Base-by-base conservation (phyloP, 805 yeast genomes). In the Wickerhamomyces ciferrii region DNA sequence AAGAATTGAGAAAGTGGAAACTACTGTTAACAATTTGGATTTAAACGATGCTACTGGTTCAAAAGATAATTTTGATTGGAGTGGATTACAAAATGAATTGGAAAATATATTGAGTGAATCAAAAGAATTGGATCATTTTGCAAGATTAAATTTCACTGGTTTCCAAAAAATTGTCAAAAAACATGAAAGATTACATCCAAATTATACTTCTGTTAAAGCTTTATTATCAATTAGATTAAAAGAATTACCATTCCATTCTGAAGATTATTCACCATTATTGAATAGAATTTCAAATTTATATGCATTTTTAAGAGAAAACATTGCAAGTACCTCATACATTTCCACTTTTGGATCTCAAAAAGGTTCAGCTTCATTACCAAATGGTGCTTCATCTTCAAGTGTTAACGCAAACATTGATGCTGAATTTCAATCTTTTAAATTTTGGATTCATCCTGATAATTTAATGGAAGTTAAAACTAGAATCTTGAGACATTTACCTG, bases 391-490 rank as follows among this genome's bases (percentile, higher is more conserved):
- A 27, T 42, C 63, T 23, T 62, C 68, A 23, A 58, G 59, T 35
- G 60, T 60, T 17, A 54, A 53, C 17, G 53, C 56, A 9, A 42
- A 34, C 70, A 71, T 46, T 14, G 44, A 53, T 2, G 51, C 46
- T 27, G 68, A 66, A 43, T 62, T 81, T 57, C 71, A 83, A 72
- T 83, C 88, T 15, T 82, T 84, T 67, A 89, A 87, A 68, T 92
- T 92, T 66, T 92, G 99, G 99, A 77, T 94, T 39, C 98, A 92
- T 64, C 91, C 92, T n/a, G 99, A 94, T 56, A 87, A 89, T 63
- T 64, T 94, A 62, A 91, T 92, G 97, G 98, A 92, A 69, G 96
- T 91, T 46, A 92, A 92, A 70, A 89, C 98, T n/a, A 82, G 90
- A 49, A 87, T 92, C 53, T 77, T 92, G 62, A 84, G 98, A 64